Conservation (phyloP, 1,139 yeast species). For the Geotrichum restrictum region DNA sequence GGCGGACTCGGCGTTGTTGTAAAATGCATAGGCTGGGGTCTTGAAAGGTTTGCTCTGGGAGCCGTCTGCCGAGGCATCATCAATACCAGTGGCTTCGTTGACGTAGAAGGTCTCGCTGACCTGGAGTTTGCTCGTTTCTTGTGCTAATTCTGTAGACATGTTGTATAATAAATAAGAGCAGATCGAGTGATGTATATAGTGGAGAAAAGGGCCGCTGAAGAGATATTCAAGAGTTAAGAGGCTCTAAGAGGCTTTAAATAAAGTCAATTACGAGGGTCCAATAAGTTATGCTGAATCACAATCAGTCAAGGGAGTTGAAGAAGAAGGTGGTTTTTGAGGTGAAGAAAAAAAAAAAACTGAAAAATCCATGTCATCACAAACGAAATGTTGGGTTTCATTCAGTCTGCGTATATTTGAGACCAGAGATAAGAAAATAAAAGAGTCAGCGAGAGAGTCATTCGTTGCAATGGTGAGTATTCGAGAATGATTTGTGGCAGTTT, state of each 20-base stretch:
- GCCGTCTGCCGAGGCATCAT: conserved; percentile 54
- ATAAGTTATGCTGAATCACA: not conserved
- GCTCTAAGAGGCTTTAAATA: no score
- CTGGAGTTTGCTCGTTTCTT: conserved; percentile 18
- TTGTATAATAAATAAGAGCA: not conserved
- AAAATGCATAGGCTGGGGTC: conserved; percentile 81
- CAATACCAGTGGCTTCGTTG: conserved; percentile 68
- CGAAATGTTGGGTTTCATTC: not conserved
- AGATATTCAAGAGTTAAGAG: no score
- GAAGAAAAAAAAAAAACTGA: not conserved
- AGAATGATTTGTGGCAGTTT: no score
- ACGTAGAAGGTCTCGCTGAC: conserved; percentile 46
- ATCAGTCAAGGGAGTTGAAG: not conserved
- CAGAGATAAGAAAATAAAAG: conserved; percentile 8
- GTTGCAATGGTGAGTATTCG: no score
- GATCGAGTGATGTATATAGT: no score
- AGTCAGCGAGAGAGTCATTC: not conserved
- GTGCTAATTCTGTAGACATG: conserved; percentile 21
- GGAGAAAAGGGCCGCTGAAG: no score
- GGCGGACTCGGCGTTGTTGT: conserved; percentile 50
- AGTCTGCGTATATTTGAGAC: conserved; percentile 4
- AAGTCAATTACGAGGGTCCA: not conserved
- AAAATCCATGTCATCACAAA: not conserved
- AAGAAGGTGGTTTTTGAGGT: not conserved
- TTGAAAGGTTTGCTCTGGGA: conserved; percentile 66